phyloP scores from a whole-genome alignment of 2,329 filamentous ascomycete species.

The Nectriaceae sp. region DNA sequence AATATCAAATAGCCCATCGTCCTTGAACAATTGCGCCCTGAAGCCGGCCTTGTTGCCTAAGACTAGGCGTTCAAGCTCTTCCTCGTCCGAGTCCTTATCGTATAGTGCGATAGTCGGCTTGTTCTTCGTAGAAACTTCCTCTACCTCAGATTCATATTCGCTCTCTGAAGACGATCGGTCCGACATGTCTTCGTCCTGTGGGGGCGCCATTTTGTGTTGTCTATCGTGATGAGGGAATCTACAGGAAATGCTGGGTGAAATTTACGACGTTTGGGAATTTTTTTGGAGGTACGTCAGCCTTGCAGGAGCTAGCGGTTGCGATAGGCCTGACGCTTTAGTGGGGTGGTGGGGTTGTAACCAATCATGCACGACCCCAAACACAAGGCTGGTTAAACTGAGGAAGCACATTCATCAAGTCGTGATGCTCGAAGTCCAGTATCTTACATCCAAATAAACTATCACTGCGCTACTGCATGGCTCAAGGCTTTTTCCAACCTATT shows the following conservation, averaged over 20 bases:
- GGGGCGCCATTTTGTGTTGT: constrained; percentile 33
- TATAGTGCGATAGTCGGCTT: constrained; percentile 34
- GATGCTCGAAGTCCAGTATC: no score
- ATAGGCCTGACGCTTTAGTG: constrained; percentile 16
- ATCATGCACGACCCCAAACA: constrained; percentile 8
- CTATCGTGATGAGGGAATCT: constrained; percentile 15
- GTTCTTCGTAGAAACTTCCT: constrained; percentile 28
- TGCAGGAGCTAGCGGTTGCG: constrained; percentile 17
- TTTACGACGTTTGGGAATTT: constrained; percentile 29
- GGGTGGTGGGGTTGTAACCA: constrained; percentile 15
- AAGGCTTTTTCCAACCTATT: constrained; percentile 46
- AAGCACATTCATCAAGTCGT: not conserved
- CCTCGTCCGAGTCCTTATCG: constrained; percentile 80
- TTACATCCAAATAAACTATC: not conserved
- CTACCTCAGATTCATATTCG: constrained; percentile 32
- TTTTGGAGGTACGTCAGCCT: constrained; percentile 35
- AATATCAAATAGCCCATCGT: constrained; percentile 41
- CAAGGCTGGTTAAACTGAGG: constrained; percentile 26
- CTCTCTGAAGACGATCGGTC: constrained; percentile 32
- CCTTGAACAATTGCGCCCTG: constrained; percentile 67
- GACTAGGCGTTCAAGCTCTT: constrained; percentile 83
- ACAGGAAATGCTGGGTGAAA: constrained; percentile 17
- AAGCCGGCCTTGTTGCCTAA: constrained; percentile 88
- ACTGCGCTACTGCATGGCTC: constrained; percentile 23
- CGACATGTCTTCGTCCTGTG: constrained; percentile 30